Base-by-base conservation (phyloP, 2,329 filamentous ascomycete species). In the Monosporascus sp. region DNA sequence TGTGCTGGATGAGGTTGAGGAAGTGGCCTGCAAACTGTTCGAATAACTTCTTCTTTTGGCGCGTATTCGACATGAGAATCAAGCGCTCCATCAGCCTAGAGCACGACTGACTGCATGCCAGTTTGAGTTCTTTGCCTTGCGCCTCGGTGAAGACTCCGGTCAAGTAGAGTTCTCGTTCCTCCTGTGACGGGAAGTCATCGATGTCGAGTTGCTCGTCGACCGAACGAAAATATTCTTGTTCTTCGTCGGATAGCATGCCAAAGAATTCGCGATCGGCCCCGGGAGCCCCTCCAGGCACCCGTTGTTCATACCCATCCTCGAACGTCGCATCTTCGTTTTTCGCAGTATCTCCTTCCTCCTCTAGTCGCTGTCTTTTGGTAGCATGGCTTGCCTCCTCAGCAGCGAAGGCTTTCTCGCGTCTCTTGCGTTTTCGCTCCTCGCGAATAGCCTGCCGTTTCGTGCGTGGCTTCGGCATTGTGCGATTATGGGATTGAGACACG, bases 71-170 rank as follows among this genome's bases (percentile, higher is more conserved):
- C 58, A 96, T 75, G 51, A 92, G 79, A 51, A 99, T 95, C 66
- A 99, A 73, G 35, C 91, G 82, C 74, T 99, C 94, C 85, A 97
- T 88, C 50, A 99, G 74, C 17, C 94, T 81, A 50, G 94, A 99
- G 72, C 92, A 97, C 3, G 90, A 94, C 73, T 99, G 94, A 70
- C 91, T 96, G 73, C 90, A 94, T 24, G 92, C 92, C 57, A 99
- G 83, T 77, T 97, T 99, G 66, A 99, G 77, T 71, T 97, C 94
- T 72, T 97, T 97, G 56, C 90, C 91, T 56, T 85, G 79, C 1
- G 92, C 91, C 72, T 97, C 93, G 60, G 82, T 80, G 72, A 89
- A 96, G 50, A 97, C 88, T 69, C 87, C 95, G 56, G 87, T 83
- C 47, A 97, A 72, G 65, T 90, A 91, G 48, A 87, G 65, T 51